A percentile compares a stretch with the other conserved stretches of the same genome.
Conservation (phyloP, 106 monocot genomes). For the Acorus calamus region DNA sequence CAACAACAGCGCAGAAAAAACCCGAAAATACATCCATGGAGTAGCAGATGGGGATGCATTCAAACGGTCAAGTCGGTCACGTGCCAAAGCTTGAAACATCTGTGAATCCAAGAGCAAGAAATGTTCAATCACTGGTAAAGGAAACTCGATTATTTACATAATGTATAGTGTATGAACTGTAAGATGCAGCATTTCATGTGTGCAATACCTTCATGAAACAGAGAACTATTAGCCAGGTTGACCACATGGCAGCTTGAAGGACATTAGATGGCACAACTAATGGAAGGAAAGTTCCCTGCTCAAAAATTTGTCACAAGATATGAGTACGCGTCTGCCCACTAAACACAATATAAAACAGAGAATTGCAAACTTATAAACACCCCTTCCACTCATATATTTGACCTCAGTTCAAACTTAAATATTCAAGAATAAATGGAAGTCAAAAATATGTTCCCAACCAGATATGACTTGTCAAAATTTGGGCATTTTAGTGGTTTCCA, state of each 20-base stretch:
- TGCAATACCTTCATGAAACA: slow-evolving; percentile 74
- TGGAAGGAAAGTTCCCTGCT: slow-evolving; percentile 82
- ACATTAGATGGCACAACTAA: slow-evolving; percentile 76
- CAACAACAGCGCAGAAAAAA: slow-evolving; percentile 76
- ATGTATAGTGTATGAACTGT: not conserved
- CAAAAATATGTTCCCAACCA: too few relatives aligned
- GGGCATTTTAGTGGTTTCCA: too few relatives aligned
- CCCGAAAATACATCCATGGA: slow-evolving; percentile 66
- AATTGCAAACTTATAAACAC: too few relatives aligned
- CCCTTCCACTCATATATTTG: too few relatives aligned
- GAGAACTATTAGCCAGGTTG: slow-evolving; percentile 63
- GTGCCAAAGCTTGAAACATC: slow-evolving; percentile 89
- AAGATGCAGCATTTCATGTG: not conserved
- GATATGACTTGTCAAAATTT: too few relatives aligned
- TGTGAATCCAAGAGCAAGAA: slow-evolving; percentile 16
- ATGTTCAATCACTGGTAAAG: not conserved
- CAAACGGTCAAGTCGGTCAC: slow-evolving; percentile 82
- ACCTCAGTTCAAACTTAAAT: too few relatives aligned
- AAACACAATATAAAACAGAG: too few relatives aligned
- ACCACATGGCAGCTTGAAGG: slow-evolving; percentile 66
- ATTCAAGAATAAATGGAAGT: not conserved
- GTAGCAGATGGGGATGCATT: slow-evolving; percentile 90
- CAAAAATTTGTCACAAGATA: too few relatives aligned
- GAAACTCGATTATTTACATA: not conserved
- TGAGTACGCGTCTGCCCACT: too few relatives aligned